Conservation (phyloP, 2,329 filamentous ascomycete species). For the Claviceps sp. region DNA sequence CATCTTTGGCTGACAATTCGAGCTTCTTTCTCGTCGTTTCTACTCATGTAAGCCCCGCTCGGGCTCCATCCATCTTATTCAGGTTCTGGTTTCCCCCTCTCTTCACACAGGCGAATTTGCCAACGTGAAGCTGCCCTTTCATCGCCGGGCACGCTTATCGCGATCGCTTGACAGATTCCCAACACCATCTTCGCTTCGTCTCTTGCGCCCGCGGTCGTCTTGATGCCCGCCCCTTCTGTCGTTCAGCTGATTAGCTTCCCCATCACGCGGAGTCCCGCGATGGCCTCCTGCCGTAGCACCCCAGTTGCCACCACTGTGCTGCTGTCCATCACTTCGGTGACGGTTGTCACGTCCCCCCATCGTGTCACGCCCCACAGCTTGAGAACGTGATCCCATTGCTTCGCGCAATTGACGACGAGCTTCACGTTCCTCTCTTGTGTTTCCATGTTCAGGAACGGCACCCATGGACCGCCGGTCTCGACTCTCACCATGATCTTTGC, state of each 20-base stretch:
- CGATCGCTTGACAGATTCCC: constrained; percentile 27
- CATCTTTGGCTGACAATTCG: background rate
- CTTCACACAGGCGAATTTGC: background rate
- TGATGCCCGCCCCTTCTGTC: constrained; percentile 21
- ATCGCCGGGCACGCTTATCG: constrained; percentile 42
- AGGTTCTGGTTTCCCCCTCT: background rate
- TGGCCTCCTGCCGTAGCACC: constrained; percentile 10
- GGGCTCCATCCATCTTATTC: background rate
- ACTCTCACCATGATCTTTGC: constrained; percentile 31
- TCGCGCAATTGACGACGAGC: constrained; percentile 18
- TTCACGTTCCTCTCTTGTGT: constrained; percentile 21
- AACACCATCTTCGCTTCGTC: constrained; percentile 35
- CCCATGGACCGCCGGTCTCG: constrained; percentile 28
- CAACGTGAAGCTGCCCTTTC: constrained; percentile 8
- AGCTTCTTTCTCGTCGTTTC: background rate
- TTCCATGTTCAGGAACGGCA: constrained; percentile 15
- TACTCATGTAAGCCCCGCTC: background rate
- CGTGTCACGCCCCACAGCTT: constrained; percentile 18
- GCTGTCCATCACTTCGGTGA: constrained; percentile 16
- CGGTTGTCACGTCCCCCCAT: constrained; percentile 19
- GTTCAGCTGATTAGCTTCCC: constrained; percentile 16
- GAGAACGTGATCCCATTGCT: constrained; percentile 16
- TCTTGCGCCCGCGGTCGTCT: constrained; percentile 24
- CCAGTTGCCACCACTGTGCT: constrained; percentile 10
- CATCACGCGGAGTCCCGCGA: constrained; percentile 19